phyloP scores from a whole-genome alignment of 202 grass and related monocot species.

The Eragrostis tef region DNA sequence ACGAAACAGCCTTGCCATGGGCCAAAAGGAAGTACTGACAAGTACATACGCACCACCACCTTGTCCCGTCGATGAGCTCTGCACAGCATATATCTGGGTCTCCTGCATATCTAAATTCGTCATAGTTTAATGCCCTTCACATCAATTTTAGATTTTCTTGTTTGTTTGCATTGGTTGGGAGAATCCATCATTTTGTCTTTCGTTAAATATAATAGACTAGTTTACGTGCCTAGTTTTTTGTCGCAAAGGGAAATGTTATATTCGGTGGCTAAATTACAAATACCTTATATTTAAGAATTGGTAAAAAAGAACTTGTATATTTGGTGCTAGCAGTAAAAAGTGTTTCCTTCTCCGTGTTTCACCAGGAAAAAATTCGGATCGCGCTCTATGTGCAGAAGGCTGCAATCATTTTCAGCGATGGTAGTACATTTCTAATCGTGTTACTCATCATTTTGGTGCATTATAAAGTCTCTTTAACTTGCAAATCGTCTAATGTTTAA shows the following conservation, averaged over 20 bases:
- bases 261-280: not conserved
- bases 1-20: not conserved
- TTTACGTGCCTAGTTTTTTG: not conserved
- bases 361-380: conserved; percentile 71
- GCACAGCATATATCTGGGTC: not conserved
- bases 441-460: conserved; percentile 3
- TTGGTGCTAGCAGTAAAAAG: not conserved
- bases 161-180: not conserved
- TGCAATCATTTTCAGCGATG: conserved; percentile 62
- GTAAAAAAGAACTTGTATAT: not conserved
- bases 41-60: not conserved
- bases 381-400: conserved; percentile 64
- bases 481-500: conserved; percentile 3
- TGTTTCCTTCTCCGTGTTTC: not conserved
- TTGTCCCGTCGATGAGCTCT: not conserved
- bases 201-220: not conserved
- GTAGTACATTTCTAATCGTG: conserved; percentile 45
- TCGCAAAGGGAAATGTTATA: too few relatives aligned
- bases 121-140: not conserved
- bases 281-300: not conserved
- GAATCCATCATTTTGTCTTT: not conserved
- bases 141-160: not conserved
- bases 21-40: not conserved
- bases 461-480: conserved; percentile 27
- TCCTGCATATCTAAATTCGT: not conserved